Base-by-base conservation (phyloP, 345 rosid species). In the Citrus unshiu region DNA sequence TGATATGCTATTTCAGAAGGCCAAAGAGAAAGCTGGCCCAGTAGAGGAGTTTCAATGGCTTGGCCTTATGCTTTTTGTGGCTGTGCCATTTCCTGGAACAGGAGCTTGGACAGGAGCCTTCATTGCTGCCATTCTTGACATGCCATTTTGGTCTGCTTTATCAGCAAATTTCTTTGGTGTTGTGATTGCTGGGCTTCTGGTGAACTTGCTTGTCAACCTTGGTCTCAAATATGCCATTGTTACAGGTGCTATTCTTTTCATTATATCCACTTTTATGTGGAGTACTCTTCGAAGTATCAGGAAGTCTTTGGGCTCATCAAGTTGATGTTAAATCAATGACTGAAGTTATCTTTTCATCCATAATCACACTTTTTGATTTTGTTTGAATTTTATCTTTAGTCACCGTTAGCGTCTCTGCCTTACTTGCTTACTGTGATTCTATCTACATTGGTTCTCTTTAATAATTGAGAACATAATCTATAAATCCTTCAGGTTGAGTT, bases 51-150 rank as follows among this genome's bases (percentile, higher is more conserved):
- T 93, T 76, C 95, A 89, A 65, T 93, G 98, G 97, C 87, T 95
- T 35, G 99, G 98, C 1, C 85, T 95, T 61, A 95, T 93, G 99
- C 98, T 93, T 39, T 93, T 95, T 70, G 97, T 95, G 82, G 94
- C 99, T 37, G 98, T 95, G 79, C 99, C 96, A 37, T 95, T 95
- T 79, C 98, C 96, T 77, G 98, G 98, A 73, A 93, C 99, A 1
- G 98, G 98, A 77, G 94, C 95, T 34, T 93, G 98, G 98, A 95
- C 97, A 1, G 98, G 98, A 68, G 98, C 98, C 77, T 88, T 89
- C 75, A 87, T 93, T 73, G 96, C 97, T 75, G 89, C 97, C 2
- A 79, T 93, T 79, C 98, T 95, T 69, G 93, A 90, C 83, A 92
- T 95, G 96, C 97, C 96, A 10, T 95, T 93, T 75, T 92, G 96